Base-by-base conservation (phyloP, 331 rosid genomes). In the Phaseolus coccineus region DNA sequence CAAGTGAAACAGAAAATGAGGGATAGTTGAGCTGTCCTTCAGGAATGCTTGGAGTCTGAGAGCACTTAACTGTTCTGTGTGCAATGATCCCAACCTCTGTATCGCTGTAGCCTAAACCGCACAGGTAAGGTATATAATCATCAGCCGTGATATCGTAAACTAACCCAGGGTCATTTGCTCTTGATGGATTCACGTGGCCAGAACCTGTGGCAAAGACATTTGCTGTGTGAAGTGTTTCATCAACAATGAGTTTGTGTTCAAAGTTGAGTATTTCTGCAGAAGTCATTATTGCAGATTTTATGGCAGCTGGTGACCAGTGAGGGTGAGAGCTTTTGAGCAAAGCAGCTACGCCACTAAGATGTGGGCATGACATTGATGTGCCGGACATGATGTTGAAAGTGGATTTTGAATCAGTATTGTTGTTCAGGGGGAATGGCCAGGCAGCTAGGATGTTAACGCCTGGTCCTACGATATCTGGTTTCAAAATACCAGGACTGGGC, bases 281-380 rank as follows among this genome's bases (percentile, higher is more conserved):
- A 71, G 96, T 91, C 94, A 91, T 91, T 47, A 94, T 90, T 35
- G 93, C 94, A 48, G 98, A 94, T 89, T 94, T 94, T 70, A 91
- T 89, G 61, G 91, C 90, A n/a, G 97, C 94, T 4, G 98, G 96
- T 19, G 96, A 90, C 97, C 97, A 91, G 35, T 69, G 10, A 44
- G 94, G 93, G 83, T 94, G 98, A 68, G 91, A 85, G 64, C 90
- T 85, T 82, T 91, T 91, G 57, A 93, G 88, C 84, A 91, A 83
- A 84, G 94, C 97, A 14, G 88, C 96, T 72, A 91, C 80, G 31
- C 98, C 98, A 53, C 94, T 91, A 6, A 93, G 88, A 90, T 91
- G 97, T 28, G 98, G 96, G 66, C 97, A 91, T 33, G 98, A 80
- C 96, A 91, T 90, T 61, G 98, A 91, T 77, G 97, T 93, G 73